Conservation (phyloP, 2,329 filamentous ascomycete genomes). For the Phialocephala sp. region DNA sequence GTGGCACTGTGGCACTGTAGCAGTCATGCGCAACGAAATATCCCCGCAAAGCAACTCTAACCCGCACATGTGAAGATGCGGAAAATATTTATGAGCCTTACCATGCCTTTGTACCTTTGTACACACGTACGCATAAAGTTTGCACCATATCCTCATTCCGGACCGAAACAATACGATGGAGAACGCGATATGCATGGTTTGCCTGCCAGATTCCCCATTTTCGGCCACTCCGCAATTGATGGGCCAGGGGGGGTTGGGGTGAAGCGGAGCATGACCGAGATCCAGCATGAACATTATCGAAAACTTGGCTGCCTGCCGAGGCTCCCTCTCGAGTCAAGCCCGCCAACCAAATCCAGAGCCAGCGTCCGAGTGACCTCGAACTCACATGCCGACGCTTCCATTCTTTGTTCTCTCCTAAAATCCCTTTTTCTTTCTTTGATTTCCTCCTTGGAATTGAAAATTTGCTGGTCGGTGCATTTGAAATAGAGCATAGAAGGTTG, state of each 20-base stretch:
- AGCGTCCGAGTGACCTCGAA: constrained; percentile 5
- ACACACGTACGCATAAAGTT: background rate
- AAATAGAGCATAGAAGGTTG: background rate
- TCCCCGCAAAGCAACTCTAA: background rate
- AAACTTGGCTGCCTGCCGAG: constrained; percentile 4
- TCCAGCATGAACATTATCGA: background rate
- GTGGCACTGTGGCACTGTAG: too few relatives aligned
- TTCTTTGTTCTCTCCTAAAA: background rate
- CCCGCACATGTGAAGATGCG: background rate
- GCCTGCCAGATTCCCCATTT: background rate
- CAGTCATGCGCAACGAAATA: background rate
- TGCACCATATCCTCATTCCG: background rate
- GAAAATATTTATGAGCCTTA: background rate
- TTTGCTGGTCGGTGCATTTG: background rate
- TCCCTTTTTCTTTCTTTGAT: background rate
- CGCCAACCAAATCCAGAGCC: constrained; percentile 1
- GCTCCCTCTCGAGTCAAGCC: constrained; percentile 2
- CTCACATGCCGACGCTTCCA: constrained; percentile 7
- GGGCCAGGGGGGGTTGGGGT: background rate
- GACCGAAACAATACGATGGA: background rate
- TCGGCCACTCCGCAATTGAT: background rate
- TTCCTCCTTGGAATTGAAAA: background rate
- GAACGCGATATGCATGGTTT: background rate
- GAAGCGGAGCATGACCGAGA: background rate
- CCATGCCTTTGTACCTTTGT: background rate